Evolutionary conservation across 1,284 basidiomycete genomes (phyloP), one percentile per base, ranked within the genome.

Genomic region (Ustilago cynodontis): DNA sequence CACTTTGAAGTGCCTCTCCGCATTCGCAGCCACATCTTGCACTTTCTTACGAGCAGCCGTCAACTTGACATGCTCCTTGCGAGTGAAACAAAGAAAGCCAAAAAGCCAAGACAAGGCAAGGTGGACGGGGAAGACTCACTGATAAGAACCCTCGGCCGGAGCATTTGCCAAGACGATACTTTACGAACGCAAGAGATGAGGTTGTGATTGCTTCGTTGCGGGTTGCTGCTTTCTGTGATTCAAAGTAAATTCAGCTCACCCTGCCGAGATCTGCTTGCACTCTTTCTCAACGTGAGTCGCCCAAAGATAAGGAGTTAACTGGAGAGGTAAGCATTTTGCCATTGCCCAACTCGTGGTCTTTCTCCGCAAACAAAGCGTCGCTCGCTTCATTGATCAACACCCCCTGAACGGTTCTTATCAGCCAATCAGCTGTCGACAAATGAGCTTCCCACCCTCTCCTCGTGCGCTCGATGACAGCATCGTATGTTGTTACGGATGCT

Each of bases 131-230:
- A 26, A 20, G n/a, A 22, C 6, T 22, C 20, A 49, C 47, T 49
- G 47, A 49, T 49, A 49, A 49, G 47, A 49, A 49, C 47, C 28
- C 47, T 49, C 47, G 47, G 47, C 47, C 28, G 47, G 14, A 28
- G 24, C 52, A 3, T 37, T 37, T 37, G 52, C 52, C 52, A 54
- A 49, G 47, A 49, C 47, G 26, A 49, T 6, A n/a, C 41, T 43
- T 43, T 6, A 43, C n/a, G n/a, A 43, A 20, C n/a, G 41, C n/a
- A 33, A 33, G 31, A 33, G n/a, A 43, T 43, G 8, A 43, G 11
- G 8, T n/a, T n/a, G 41, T 24, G 9, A 6, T 33, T 11, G 11
- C 31, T 33, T 11, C 11, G 31, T 11, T 33, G 31, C 31, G 5
- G 31, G 31, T 33, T 11, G 31, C 24, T 49, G 47, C 14, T 28